phyloP scores from a whole-genome alignment of 768 basidiomycete genomes.

The Macrocybe gigantea region DNA sequence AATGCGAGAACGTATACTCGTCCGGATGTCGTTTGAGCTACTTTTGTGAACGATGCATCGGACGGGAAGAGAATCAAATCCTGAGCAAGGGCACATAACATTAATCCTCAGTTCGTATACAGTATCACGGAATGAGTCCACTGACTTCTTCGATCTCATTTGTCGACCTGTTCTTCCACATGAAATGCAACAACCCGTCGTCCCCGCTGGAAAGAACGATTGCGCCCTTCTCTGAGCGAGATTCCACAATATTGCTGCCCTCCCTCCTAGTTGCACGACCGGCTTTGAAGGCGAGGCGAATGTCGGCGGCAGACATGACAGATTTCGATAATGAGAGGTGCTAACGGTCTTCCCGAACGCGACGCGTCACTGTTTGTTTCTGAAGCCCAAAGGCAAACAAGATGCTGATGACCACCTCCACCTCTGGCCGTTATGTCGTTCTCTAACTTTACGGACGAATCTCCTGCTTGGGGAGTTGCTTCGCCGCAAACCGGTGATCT shows the following conservation, averaged over 20 bases:
- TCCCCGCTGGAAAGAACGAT: slow-evolving; percentile 63
- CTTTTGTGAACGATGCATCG: slow-evolving; percentile 78
- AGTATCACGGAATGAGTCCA: slow-evolving; percentile 1
- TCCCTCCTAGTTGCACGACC: slow-evolving; percentile 71
- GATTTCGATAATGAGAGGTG: slow-evolving; percentile 7
- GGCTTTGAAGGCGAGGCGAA: slow-evolving; percentile 56
- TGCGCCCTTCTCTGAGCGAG: slow-evolving; percentile 67
- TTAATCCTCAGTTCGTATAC: background rate
- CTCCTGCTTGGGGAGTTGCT: slow-evolving; percentile 44
- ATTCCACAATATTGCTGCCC: slow-evolving; percentile 62
- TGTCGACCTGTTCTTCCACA: slow-evolving; percentile 71
- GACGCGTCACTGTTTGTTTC: slow-evolving; percentile 40
- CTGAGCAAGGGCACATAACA: slow-evolving; percentile 26
- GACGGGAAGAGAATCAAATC: slow-evolving; percentile 85
- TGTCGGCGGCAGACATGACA: slow-evolving; percentile 25
- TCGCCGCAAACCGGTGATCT: slow-evolving; percentile 49
- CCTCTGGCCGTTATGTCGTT: slow-evolving; percentile 34
- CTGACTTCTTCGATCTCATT: slow-evolving; percentile 57
- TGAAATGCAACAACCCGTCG: slow-evolving; percentile 72
- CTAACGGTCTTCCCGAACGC: slow-evolving; percentile 14
- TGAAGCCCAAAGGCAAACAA: slow-evolving; percentile 21
- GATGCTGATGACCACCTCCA: slow-evolving; percentile 9
- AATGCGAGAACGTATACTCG: slow-evolving; percentile 88
- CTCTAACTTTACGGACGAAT: slow-evolving; percentile 35
- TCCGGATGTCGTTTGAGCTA: slow-evolving; percentile 56